Evolutionary conservation across 2,329 filamentous ascomycete species (phyloP), one percentile per base, ranked within the genome.

Genomic region (Alternaria ventricosa): DNA sequence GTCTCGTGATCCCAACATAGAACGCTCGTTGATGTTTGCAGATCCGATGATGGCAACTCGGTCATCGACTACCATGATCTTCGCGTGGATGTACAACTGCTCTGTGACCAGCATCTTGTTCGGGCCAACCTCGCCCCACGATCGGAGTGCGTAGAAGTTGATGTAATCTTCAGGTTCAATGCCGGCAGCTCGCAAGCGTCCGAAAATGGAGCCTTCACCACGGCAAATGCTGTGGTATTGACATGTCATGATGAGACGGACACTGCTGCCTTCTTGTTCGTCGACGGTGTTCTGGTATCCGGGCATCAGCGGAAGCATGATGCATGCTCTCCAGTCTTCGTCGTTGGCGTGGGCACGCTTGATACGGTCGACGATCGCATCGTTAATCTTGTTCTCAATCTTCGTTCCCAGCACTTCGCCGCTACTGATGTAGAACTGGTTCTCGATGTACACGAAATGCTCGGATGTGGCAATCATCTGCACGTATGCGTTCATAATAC

Each of bases 391-490:
- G 79, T 99, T 99, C 78, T 93, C 88, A 67, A 99, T 96, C 76
- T 90, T 93, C 12, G 91, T 92, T 56, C 92, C 92, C 71, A 97
- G 89, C 6, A 94, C 94, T 74, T 96, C 92, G 55, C 92, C 96
- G 70, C 93, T 97, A 36, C 93, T 96, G 79, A 99, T 92, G 83
- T 97, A 99, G 82, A 98, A 99, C 76, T 99, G 96, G 77, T 99
- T 99, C 79, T 99, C 96, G 69, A 98, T 97, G 80, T 99, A 98
- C 55, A 98, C 93, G 74, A 97, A 97, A 79, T 98, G 96, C 51
- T 99, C 93, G 2, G 94, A 97, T 68, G 95, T 91, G 69, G 96
- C 91, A 71, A 99, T 99, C 84, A 97, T 89, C 78, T 96, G 96
- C 70, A 96, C 87, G 75, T 98, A 98, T 4, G 96, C 95, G 67